Evolutionary conservation across 225 moss, liverwort and hornwort species (phyloP).

Genomic region (Lunularia cruciata): DNA sequence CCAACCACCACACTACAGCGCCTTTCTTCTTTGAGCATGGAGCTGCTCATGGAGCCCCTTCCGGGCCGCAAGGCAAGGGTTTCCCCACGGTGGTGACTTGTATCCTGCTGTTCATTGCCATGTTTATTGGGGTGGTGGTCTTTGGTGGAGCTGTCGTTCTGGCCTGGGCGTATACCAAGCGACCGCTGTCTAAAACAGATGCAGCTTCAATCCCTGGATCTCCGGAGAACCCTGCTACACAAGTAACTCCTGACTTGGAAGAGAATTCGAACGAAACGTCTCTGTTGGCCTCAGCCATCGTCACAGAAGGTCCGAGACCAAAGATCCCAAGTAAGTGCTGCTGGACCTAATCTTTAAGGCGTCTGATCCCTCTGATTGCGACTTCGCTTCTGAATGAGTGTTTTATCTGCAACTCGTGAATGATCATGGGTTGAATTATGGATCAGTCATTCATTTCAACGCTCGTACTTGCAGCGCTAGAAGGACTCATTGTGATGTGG

Average conservation of each 20-base stretch:
- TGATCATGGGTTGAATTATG: too few species aligned
- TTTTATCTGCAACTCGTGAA: not conserved
- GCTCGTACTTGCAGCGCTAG: too few species aligned
- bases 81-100: slow-evolving; percentile 25
- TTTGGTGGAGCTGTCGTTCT: slow-evolving; percentile 43
- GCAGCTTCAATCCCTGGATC: not conserved
- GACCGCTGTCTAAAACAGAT: not conserved
- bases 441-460: too few species aligned
- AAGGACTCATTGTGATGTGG: too few species aligned
- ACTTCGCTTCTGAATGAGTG: not conserved
- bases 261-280: slow-evolving; percentile 19
- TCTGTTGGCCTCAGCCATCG: slow-evolving; percentile 35
- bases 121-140: slow-evolving; percentile 37
- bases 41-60: not conserved
- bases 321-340: too few species aligned
- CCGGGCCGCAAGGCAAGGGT: slow-evolving; percentile 7
- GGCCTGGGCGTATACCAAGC: slow-evolving; percentile 26
- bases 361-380: too few species aligned
- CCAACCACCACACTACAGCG: slow-evolving; percentile 24
- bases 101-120: slow-evolving; percentile 36
- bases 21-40: slow-evolving; percentile 5
- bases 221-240: too few species aligned
- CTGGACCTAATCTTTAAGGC: too few species aligned
- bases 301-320: slow-evolving; percentile 32
- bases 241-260: slow-evolving; percentile 13